Conservation (phyloP, 352 stramenopile species). For the Elongisporangium senticosum region DNA sequence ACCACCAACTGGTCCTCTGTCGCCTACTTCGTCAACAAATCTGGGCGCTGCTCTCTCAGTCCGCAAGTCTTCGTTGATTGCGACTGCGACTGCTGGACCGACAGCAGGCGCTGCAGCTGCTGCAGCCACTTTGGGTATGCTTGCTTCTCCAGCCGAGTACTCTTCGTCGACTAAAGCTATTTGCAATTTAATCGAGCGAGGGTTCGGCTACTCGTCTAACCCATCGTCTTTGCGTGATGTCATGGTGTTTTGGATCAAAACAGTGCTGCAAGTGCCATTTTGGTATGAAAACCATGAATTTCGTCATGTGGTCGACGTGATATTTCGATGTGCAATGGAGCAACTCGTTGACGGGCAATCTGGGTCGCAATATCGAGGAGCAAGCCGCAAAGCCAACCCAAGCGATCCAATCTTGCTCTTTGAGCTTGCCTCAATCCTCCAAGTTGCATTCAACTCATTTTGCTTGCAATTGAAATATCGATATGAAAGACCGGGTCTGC, state of each 20-base stretch:
- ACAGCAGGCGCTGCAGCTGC: conserved; percentile 16
- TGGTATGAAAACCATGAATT: conserved; percentile 76
- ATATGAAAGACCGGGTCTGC: conserved; percentile 21
- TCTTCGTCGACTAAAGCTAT: conserved; percentile 46
- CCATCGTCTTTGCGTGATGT: conserved; percentile 27
- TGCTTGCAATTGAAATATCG: conserved; percentile 27
- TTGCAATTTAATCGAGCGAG: conserved; percentile 45
- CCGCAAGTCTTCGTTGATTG: conserved; percentile 44
- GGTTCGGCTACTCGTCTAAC: conserved; percentile 53
- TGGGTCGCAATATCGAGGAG: neutral
- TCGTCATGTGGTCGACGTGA: conserved; percentile 58
- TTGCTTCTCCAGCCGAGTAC: conserved; percentile 39
- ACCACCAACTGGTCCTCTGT: conserved; percentile 24
- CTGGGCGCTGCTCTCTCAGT: conserved; percentile 29
- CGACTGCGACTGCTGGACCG: conserved; percentile 3
- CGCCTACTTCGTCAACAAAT: conserved; percentile 29
- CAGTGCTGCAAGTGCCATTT: conserved; percentile 63
- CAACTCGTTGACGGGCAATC: conserved; percentile 6
- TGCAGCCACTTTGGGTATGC: conserved; percentile 37
- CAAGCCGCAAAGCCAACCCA: neutral
- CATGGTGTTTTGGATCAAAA: conserved; percentile 55
- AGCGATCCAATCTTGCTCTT: conserved; percentile 19
- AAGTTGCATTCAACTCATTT: conserved; percentile 29
- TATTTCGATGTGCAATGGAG: conserved; percentile 63
- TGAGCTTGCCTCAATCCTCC: conserved; percentile 28